Conservation (phyloP, 176 grass and related monocot species). For the Musa troglodytarum region DNA sequence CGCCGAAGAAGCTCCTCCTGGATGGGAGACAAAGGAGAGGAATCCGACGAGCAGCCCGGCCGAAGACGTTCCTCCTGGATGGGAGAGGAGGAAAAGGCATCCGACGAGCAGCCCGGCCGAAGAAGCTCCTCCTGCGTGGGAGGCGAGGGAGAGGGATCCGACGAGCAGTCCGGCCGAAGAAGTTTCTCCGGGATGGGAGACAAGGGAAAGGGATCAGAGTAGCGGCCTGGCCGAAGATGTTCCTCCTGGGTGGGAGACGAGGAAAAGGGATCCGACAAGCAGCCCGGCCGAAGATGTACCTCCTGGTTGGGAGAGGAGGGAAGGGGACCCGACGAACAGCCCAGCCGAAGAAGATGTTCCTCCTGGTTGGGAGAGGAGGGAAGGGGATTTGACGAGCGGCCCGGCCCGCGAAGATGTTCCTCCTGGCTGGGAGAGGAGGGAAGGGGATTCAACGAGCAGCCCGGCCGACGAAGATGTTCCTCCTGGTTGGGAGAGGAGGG, state of each 20-base stretch:
- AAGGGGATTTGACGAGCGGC: neutral
- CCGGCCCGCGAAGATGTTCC: neutral
- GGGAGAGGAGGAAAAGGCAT: neutral
- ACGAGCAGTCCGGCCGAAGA: neutral
- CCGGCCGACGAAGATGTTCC: neutral
- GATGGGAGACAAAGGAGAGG: neutral
- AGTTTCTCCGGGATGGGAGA: neutral
- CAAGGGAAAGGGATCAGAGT: neutral
- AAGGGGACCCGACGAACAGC: no score
- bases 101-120: no score
- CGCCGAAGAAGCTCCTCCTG: neutral
- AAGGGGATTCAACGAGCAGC: neutral
- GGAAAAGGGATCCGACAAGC: neutral
- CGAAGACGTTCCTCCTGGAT: neutral
- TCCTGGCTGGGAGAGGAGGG: neutral
- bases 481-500: neutral
- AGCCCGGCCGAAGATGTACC: neutral
- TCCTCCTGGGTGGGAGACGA: constrained; percentile 1
- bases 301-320: neutral
- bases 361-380: neutral
- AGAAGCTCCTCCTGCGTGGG: neutral
- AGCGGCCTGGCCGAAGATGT: neutral
- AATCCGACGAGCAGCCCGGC: no score
- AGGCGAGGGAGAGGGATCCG: neutral
- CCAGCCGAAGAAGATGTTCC: neutral